Evolutionary conservation across 129 eudicot species (phyloP), one percentile per base, ranked within the genome.

Genomic region (Pseudognaphalium luteoalbum): DNA sequence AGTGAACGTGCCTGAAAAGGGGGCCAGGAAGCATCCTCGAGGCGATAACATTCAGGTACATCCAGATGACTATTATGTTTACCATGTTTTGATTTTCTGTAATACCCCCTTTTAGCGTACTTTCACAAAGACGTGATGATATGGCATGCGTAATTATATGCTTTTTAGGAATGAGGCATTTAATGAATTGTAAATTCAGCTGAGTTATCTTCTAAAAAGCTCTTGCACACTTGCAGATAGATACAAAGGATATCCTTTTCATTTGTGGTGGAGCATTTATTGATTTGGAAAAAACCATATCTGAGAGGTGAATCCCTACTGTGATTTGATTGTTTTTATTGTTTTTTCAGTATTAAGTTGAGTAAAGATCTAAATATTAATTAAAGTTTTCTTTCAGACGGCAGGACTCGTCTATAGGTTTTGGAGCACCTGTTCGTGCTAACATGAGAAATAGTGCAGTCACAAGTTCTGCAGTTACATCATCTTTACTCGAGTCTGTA

Each of bases 341-440:
- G 20, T 68, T 51, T 61, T 9, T 19, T 66, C 50, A 11, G 21
- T 59, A 32, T 61, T 41, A 65, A 63, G 14, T 80, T 10, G 68
- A 44, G 25, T 15, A 57, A 72, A 60, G 56, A 14, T 62, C 64
- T 75, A 59, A 37, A 56, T 54, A 33, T 25, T 57, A 66, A 52
- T 30, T 66, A 61, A 6, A 41, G 77, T 58, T 19, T 80, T 76
- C 35, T 78, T 81, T 56, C 88, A 93, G 98, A 70, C 90, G 96
- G 68, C 98, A 91, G 82, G 97, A 90, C 85, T 93, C 97, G 22
- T 93, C 98, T 34, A 93, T 91, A 75, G 97, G 97, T 86, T 93
- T 93, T 67, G 97, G 98, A 60, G 98, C 98, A 62, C 98, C 98
- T 41, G 96, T 93, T 80, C 97, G 97, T 78, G 96, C 97, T 80